Evolutionary conservation across 352 stramenopile species (phyloP), one percentile per base, ranked within the genome.

Genomic region (Pythium oligandrum): DNA sequence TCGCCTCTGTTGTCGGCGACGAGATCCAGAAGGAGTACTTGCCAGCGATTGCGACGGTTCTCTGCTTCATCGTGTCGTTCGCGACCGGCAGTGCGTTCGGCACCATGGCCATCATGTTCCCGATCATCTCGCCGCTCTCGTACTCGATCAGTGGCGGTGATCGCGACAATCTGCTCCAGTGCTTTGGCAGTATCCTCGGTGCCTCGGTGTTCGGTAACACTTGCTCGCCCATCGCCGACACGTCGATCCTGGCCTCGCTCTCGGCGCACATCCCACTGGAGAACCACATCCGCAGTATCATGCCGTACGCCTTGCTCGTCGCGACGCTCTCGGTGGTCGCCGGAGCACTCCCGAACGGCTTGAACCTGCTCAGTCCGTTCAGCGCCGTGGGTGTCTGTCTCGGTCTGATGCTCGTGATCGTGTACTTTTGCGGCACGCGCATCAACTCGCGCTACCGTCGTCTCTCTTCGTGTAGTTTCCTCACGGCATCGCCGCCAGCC

Each of bases 81-180:
- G 75, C 85, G n/a, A 94, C 86, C 4, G 90, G 90, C 47, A 96
- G 83, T 44, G 69, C 75, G 12, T 96, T 96, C 58, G 86, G 86
- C 47, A 97, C 90, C 6, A 97, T 97, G 86, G 87, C 83, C 45
- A 96, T 97, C 57, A 88, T 97, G 66, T 96, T 97, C 61, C 90
- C 90, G 12, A 94, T 97, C 59, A 89, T 93, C 49, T 78, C 79
- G 40, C 84, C 83, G 51, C 74, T 96, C 7, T 93, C 86, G 48
- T 96, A 68, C 69, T 74, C 77, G 44, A 88, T 96, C 53, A 88
- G 73, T 44, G 71, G 77, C 35, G 80, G 80, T 7, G 87, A 97
- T 49, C 53, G 68, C 7, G 73, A 82, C 12, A 95, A 96, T 57
- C 59, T 97, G 44, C 72, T 88, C 37, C 78, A 91, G 59, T 95